Conservation (phyloP, 2,329 filamentous ascomycete species). For the Fusarium pilosicola region DNA sequence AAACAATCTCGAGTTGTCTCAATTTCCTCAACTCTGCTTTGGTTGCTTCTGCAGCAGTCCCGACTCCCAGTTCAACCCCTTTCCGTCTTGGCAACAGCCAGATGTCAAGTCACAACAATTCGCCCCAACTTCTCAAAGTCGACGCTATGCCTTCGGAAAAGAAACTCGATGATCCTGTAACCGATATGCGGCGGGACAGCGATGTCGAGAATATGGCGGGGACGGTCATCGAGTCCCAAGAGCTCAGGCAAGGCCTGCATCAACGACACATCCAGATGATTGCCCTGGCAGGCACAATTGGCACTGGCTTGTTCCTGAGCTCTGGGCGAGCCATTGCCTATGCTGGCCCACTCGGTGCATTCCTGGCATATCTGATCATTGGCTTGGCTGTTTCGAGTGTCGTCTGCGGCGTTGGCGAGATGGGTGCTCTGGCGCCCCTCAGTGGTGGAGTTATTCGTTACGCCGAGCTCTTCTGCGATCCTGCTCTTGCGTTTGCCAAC, state of each 20-base stretch:
- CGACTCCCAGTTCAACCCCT: neutral
- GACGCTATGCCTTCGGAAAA: neutral
- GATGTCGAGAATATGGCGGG: constrained; percentile 5
- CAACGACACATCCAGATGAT: constrained; percentile 12
- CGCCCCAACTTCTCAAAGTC: neutral
- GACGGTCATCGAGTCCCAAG: neutral
- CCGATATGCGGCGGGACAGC: neutral
- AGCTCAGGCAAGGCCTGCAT: neutral
- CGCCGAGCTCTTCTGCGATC: neutral
- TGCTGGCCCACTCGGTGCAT: neutral
- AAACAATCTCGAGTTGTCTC: neutral
- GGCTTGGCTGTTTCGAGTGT: neutral
- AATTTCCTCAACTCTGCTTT: neutral
- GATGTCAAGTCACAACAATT: neutral
- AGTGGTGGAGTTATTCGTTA: constrained; percentile 7
- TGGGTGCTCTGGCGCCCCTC: neutral
- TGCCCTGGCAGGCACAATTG: neutral
- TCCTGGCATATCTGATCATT: neutral
- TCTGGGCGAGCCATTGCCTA: neutral
- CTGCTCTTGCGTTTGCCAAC: neutral
- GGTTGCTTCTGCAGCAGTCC: neutral
- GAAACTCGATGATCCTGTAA: neutral
- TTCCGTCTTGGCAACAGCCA: neutral
- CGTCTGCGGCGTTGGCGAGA: constrained; percentile 5
- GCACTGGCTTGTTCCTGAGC: neutral